Base-by-base conservation (phyloP, 2,329 filamentous ascomycete genomes). In the Exophiala oligosperma region DNA sequence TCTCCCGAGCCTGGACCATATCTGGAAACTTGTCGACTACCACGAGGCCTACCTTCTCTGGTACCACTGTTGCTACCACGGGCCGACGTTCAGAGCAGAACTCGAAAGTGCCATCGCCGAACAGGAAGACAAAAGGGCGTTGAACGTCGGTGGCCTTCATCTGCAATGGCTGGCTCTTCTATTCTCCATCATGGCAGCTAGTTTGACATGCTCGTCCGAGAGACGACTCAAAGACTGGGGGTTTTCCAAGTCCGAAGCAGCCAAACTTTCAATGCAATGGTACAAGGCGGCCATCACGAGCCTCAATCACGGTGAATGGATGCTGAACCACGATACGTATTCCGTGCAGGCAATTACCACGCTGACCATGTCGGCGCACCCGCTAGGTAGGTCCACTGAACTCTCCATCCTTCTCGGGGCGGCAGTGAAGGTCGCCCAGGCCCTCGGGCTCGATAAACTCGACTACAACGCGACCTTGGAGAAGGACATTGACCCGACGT, bases 351-450 rank as follows among this genome's bases (percentile, higher is more conserved):
- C 79, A 3, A 78, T 82, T 38, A 69, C 76, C 9, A 77, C 74
- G 1, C 68, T 79, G 35, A 80, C 79, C 17, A 75, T 78, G 1
- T 76, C 76, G 3, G 79, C 78, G 14, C 79, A 82, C 66, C 68
- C 79, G n/a, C 71, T 81, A 1, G 79, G 79, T 1, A 76, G 75
- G 40, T 77, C 77, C 7, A 81, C 80, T 60, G 76, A 74, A 35
- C 79, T 78, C 59, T 75, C 73, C 7, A 76, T 79, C 1, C 70
- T 78, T 26, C 70, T 80, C 7, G 75, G 75, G 2, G 73, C 77
- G 0, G 78, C 75, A 1, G 69, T 77, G 4, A 71, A 78, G 6
- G 79, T 81, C 41, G 78, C 77, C 2, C 77, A 79, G 63, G 75
- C 76, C 0, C 69, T 81, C 0, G 78, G 76, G 0, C 66, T 81